Evolutionary conservation across 805 yeast species (phyloP).

Genomic region (Suhomyces prunicola): DNA sequence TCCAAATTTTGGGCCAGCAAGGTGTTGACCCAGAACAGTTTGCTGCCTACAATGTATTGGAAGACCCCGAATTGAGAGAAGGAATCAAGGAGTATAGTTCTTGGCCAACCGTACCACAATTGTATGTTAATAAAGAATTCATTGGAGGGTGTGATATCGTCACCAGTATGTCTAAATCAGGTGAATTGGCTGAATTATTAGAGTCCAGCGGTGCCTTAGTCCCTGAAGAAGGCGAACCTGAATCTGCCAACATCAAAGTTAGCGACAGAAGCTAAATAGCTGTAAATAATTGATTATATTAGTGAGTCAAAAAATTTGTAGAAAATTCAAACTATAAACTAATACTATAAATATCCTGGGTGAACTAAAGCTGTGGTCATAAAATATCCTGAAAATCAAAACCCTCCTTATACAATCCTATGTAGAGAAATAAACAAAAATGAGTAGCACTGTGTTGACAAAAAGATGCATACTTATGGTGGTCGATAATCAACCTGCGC

Average conservation of each 20-base stretch:
- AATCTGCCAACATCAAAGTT: conserved; percentile 34
- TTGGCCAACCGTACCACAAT: conserved; percentile 99
- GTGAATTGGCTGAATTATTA: conserved; percentile 84
- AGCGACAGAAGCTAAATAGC: conserved; percentile 23
- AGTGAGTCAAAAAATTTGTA: not conserved
- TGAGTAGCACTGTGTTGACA: not conserved
- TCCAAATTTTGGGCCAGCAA: conserved; percentile 88
- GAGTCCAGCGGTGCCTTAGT: conserved; percentile 77
- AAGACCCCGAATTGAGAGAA: conserved; percentile 88
- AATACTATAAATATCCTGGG: not conserved
- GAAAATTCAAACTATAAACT: not conserved
- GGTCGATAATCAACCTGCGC: not conserved
- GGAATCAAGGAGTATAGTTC: conserved; percentile 94
- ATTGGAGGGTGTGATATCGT: conserved; percentile 97
- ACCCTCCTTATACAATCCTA: not conserved
- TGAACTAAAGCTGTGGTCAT: not conserved
- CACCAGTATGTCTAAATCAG: conserved; percentile 83
- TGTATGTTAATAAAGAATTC: conserved; percentile 86
- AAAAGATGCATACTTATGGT: not conserved
- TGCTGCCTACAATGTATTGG: conserved; percentile 95
- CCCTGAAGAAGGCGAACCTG: conserved; percentile 64
- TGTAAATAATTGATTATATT: not conserved
- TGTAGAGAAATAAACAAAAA: not conserved
- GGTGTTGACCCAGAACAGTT: conserved; percentile 96
- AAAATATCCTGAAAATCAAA: not conserved